phyloP scores from a whole-genome alignment of 495 filamentous ascomycete genomes.

The Aeminium ludgeri region DNA sequence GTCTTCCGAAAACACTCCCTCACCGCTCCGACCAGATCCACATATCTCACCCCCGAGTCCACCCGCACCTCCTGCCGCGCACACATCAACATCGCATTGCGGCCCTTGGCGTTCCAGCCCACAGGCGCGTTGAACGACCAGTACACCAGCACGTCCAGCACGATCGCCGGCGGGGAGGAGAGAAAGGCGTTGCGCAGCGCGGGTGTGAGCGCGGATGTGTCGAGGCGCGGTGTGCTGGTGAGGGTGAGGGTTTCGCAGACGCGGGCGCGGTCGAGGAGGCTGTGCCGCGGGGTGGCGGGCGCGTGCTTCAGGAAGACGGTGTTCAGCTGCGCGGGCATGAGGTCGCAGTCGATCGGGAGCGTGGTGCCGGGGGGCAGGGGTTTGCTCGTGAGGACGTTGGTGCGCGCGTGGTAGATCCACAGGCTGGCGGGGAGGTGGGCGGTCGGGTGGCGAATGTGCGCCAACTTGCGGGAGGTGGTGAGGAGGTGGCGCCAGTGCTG shows the following conservation, averaged over 20 bases:
- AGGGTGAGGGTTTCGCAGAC: too few relatives aligned
- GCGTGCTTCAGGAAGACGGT: neutral
- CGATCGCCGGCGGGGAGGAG: too few relatives aligned
- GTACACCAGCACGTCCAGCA: neutral
- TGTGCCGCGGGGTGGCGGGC: neutral
- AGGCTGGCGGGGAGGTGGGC: neutral
- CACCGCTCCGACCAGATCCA: neutral
- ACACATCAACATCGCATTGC: neutral
- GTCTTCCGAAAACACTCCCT: neutral
- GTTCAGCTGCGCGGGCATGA: neutral
- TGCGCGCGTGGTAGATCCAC: neutral
- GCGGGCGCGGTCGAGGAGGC: too few relatives aligned
- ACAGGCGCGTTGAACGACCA: neutral
- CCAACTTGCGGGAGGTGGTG: neutral
- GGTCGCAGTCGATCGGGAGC: neutral
- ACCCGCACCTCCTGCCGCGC: neutral
- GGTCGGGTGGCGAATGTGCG: neutral
- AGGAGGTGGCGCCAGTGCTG: neutral
- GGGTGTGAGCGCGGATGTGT: too few relatives aligned
- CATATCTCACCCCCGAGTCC: neutral
- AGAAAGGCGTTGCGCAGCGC: too few relatives aligned
- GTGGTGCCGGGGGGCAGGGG: neutral
- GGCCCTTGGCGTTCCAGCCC: neutral
- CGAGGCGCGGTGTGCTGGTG: too few relatives aligned
- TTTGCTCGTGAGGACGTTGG: neutral